Evolutionary conservation across 2,329 filamentous ascomycete species (phyloP), one percentile per base, ranked within the genome.

Genomic region (Truncatella angustata): DNA sequence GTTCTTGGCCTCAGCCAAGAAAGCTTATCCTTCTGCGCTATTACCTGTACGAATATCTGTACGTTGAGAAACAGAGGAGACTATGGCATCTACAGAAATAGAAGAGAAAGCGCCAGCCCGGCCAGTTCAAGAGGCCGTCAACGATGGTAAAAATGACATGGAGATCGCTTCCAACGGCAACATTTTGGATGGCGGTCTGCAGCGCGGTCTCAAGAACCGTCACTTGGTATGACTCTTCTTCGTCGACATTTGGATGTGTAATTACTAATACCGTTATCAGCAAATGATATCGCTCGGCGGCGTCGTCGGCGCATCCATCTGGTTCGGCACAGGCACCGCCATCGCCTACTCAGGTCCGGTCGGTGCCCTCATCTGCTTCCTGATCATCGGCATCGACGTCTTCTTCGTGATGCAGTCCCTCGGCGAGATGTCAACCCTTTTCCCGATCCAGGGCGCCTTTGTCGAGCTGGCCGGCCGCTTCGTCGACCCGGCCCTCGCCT

Each of bases 401-500:
- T 68, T 63, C 54, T 67, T 66, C 52, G 64, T 66, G 49, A 81
- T 78, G 70, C 79, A 81, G 66, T 76, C 73, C 1, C 63, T 82
- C 5, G 79, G 79, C n/a, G 79, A 82, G 60, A 72, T 82, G 68
- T 75, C 78, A 1, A 81, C 79, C 0, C 60, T 80, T 2, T 79
- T 79, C 37, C 78, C 78, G 0, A 73, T 77, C 1, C 73, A 74
- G n/a, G 77, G 78, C 5, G 74, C 75, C 0, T 80, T 81, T 57
- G 75, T 76, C 24, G 73, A 74, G 30, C 71, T 80, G 42, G 76
- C 76, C 0, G 73, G 75, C 16, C 70, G 79, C 3, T 79, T 82
- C 49, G 69, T 79, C 23, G 77, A 79, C 42, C 71, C 73, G 39
- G 71, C 74, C 1, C 65, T 79, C 32, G 69, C 71, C 1, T 76